These are phyloP conservation scores for Globisporangium alternatum DNA, from an alignment of 352 stramenopile genomes.

Conservation along the genomic window DNA sequence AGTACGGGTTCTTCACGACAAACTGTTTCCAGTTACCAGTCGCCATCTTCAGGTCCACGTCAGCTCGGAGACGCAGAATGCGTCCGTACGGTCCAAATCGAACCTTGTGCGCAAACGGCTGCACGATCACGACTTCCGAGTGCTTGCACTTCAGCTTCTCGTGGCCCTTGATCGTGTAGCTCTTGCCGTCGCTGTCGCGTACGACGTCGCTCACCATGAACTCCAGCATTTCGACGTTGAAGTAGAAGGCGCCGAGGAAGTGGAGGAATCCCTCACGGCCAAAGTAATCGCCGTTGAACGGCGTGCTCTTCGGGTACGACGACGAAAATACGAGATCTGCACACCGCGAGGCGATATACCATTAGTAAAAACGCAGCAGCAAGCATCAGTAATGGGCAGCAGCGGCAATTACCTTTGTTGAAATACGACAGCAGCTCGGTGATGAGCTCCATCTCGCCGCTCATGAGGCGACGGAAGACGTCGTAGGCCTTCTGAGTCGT, in stretches of 20 bases:
- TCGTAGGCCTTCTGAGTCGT: conserved; percentile 77
- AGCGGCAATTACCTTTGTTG: conserved; percentile 58
- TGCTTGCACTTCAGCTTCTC: conserved; percentile 84
- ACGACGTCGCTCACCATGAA: conserved; percentile 69
- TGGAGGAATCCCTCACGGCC: conserved; percentile 78
- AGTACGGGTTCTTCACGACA: conserved; percentile 76
- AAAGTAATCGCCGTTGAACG: conserved; percentile 84
- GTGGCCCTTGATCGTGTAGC: conserved; percentile 67
- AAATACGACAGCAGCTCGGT: conserved; percentile 82
- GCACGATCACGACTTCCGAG: conserved; percentile 61
- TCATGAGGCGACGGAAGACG: conserved; percentile 62
- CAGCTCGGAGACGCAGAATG: conserved; percentile 75
- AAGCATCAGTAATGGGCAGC: not conserved
- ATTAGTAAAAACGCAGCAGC: not conserved
- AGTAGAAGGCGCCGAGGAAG: conserved; percentile 69
- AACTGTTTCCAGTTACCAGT: conserved; percentile 81
- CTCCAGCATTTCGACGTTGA: conserved; percentile 79
- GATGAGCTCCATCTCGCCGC: conserved; percentile 45
- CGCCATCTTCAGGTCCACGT: conserved; percentile 70
- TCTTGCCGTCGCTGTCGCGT: conserved; percentile 63
- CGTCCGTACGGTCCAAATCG: conserved; percentile 80
- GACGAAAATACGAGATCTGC: conserved; percentile 83
- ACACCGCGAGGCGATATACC: not conserved
- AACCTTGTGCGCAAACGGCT: conserved; percentile 74
- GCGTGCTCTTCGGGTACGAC: conserved; percentile 72